A percentile compares a stretch with the other conserved stretches of the same genome.
phyloP scores from a whole-genome alignment of 2,329 filamentous ascomycete species.

The Ophiostoma himal-ulmi region DNA sequence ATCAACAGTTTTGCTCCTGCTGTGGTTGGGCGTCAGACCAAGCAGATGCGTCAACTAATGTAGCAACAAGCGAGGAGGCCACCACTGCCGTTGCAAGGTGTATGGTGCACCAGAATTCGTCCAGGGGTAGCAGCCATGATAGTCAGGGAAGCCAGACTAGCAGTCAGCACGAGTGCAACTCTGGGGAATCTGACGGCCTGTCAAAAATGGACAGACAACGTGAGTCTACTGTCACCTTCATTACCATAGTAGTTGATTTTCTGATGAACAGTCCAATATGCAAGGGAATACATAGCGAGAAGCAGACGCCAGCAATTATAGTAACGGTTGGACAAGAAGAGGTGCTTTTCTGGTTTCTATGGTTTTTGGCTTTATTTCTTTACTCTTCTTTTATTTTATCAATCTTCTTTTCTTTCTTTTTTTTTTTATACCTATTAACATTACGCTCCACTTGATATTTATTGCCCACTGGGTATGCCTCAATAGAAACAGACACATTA shows the following conservation, averaged over 20 bases:
- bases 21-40: neutral
- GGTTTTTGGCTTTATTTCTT: neutral
- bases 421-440: neutral
- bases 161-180: neutral
- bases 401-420: neutral
- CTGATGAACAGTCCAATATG: neutral
- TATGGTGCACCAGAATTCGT: neutral
- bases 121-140: neutral
- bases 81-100: neutral
- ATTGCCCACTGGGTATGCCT: neutral
- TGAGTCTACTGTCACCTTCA: neutral
- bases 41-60: neutral
- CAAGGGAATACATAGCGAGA: neutral
- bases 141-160: neutral
- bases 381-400: neutral
- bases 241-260: neutral
- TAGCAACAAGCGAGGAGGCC: neutral
- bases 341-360: neutral
- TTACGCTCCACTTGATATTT: neutral
- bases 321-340: neutral
- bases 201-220: conserved; percentile 19
- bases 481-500: neutral
- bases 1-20: neutral
- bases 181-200: neutral
- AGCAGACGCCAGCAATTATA: neutral